phyloP scores from a whole-genome alignment of 2,329 filamentous ascomycete genomes.

The Cladosporium sp. region DNA sequence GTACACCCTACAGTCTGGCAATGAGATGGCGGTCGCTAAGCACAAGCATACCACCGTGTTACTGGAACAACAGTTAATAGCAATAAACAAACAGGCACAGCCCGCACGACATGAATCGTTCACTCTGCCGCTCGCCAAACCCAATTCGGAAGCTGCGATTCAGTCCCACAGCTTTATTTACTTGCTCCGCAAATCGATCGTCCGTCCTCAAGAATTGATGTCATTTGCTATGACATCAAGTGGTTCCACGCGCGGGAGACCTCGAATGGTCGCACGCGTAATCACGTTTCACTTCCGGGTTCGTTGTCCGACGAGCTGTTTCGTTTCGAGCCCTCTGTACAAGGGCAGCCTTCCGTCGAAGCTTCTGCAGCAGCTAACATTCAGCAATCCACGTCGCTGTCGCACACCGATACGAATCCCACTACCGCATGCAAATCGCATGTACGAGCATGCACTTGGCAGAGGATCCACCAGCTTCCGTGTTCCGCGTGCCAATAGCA shows the following conservation, averaged over 20 bases:
- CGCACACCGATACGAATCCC: conserved; percentile 9
- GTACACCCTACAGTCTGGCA: background rate
- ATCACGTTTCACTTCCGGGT: conserved; percentile 16
- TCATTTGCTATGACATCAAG: conserved; percentile 14
- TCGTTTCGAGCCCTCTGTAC: background rate
- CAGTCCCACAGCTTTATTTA: conserved; percentile 11
- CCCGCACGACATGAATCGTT: background rate
- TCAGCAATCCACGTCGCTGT: background rate
- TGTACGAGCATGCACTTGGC: conserved; percentile 6
- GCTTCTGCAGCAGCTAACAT: background rate
- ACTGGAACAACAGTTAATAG: background rate
- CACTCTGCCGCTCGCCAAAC: background rate
- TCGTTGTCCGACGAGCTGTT: background rate
- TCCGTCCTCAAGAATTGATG: background rate
- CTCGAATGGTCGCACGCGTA: conserved; percentile 6
- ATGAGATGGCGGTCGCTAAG: background rate
- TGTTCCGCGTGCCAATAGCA: conserved; percentile 12
- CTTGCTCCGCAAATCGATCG: background rate
- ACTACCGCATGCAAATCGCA: conserved; percentile 5
- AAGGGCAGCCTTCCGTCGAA: background rate
- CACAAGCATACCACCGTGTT: background rate
- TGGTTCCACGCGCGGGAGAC: background rate
- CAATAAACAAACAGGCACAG: background rate
- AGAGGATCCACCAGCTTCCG: conserved; percentile 1
- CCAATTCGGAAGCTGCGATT: background rate